Conservation (phyloP, 495 filamentous ascomycete genomes). For the Trichoderma erinaceum region DNA sequence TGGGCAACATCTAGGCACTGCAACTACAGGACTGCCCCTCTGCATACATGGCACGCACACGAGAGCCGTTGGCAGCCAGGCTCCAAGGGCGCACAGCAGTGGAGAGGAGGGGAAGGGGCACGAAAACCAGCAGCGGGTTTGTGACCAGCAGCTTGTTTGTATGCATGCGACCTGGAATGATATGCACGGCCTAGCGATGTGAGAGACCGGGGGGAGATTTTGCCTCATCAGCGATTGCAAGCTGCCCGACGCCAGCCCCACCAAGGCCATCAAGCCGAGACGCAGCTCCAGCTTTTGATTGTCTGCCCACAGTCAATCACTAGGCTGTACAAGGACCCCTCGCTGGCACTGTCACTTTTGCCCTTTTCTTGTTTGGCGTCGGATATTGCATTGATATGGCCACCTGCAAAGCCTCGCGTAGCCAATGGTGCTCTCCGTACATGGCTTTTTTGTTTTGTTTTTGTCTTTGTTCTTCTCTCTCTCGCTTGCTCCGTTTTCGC, state of each 20-base stretch:
- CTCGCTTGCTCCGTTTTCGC: not conserved
- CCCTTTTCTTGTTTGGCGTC: not conserved
- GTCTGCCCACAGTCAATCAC: not conserved
- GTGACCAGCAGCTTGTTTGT: conserved; percentile 7
- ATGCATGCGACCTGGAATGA: conserved; percentile 6
- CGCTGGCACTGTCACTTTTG: not conserved
- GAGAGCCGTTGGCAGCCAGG: not conserved
- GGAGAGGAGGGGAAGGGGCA: conserved; percentile 9
- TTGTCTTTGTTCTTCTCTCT: not conserved
- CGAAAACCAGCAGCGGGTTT: not conserved
- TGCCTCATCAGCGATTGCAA: conserved; percentile 6
- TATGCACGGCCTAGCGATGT: conserved; percentile 9
- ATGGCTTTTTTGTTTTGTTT: not conserved
- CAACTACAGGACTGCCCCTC: not conserved
- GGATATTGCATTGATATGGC: not conserved
- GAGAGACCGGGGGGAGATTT: not conserved
- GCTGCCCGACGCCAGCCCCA: not conserved
- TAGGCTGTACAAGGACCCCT: not conserved
- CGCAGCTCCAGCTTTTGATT: not conserved
- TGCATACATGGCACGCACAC: not conserved
- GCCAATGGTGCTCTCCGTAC: not conserved
- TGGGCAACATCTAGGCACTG: not conserved
- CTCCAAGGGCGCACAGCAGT: not conserved
- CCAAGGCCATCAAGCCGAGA: not conserved
- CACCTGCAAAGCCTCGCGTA: not conserved